These are phyloP conservation scores for Cyclospora cayetanensis DNA, from an alignment of 169 alveolate species.

Conservation along the genomic window DNA sequence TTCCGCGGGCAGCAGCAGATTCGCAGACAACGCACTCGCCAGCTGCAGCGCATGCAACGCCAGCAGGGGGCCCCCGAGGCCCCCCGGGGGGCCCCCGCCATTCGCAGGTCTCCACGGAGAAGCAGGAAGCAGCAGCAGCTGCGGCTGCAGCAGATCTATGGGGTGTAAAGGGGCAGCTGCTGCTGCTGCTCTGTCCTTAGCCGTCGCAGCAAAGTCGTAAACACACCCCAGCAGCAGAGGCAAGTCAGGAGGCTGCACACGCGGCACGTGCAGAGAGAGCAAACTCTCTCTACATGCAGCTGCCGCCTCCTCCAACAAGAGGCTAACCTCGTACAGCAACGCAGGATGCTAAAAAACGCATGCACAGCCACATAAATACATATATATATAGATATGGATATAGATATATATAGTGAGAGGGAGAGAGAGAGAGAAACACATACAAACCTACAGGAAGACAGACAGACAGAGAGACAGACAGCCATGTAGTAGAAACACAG, in stretches of 20 bases:
- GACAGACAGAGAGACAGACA: not conserved
- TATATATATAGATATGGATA: no score
- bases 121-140: constrained; percentile 21
- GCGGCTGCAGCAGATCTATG: constrained; percentile 17
- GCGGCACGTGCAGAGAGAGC: constrained; percentile 4
- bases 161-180: constrained; percentile 36
- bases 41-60: constrained; percentile 41
- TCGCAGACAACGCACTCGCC: constrained; percentile 19
- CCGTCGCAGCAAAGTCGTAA: constrained; percentile 17
- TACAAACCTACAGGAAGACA: no score
- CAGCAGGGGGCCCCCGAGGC: constrained; percentile 19
- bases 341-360: constrained; percentile 72
- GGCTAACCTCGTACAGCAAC: constrained; percentile 51
- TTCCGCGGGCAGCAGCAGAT: constrained; percentile 34
- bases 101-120: not conserved
- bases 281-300: constrained; percentile 5
- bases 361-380: not conserved
- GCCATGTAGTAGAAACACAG: not conserved
- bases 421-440: no score
- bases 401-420: no score
- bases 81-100: not conserved
- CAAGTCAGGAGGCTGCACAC: not conserved
- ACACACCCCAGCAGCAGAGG: constrained; percentile 24
- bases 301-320: constrained; percentile 55
- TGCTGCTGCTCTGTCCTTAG: constrained; percentile 22